Conservation (phyloP, 23 red algal species). For the Pyropia haitanensis region DNA sequence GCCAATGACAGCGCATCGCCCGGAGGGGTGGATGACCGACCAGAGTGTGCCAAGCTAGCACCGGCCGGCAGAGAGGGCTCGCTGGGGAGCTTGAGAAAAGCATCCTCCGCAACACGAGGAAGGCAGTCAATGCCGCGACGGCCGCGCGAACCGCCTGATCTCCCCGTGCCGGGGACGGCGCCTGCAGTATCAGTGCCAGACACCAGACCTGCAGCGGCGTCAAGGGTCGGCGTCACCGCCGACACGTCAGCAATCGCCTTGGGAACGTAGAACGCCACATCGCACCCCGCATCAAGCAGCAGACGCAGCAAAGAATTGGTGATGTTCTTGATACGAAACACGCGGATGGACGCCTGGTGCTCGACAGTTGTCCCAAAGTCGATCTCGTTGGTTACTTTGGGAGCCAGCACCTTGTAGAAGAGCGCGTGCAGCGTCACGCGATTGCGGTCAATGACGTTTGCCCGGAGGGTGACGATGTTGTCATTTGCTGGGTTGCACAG, state of each 20-base stretch:
- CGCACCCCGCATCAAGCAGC: constrained; percentile 26
- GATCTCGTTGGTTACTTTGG: constrained; percentile 65
- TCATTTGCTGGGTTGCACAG: constrained; percentile 44
- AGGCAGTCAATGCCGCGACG: not conserved
- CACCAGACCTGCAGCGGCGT: not conserved
- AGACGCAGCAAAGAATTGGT: constrained; percentile 39
- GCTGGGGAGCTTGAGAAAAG: not conserved
- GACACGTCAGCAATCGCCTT: not conserved
- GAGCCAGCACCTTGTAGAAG: constrained; percentile 76
- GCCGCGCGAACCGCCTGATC: not conserved
- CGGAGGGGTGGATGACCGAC: too few species aligned
- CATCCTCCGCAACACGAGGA: not conserved
- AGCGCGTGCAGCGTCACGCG: constrained; percentile 78
- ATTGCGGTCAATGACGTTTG: constrained; percentile 79
- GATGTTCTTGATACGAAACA: constrained; percentile 65
- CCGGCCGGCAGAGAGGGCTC: not conserved
- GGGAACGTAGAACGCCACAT: constrained; percentile 34
- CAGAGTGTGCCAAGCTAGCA: not conserved
- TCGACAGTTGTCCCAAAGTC: constrained; percentile 68
- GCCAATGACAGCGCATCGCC: too few species aligned
- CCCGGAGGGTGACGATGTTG: constrained; percentile 50
- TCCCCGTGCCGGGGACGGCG: not conserved
- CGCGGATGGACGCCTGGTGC: constrained; percentile 51
- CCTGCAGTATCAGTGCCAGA: not conserved
- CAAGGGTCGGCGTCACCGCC: not conserved